Conservation (phyloP, 495 filamentous ascomycete species). For the Neurospora sp. region DNA sequence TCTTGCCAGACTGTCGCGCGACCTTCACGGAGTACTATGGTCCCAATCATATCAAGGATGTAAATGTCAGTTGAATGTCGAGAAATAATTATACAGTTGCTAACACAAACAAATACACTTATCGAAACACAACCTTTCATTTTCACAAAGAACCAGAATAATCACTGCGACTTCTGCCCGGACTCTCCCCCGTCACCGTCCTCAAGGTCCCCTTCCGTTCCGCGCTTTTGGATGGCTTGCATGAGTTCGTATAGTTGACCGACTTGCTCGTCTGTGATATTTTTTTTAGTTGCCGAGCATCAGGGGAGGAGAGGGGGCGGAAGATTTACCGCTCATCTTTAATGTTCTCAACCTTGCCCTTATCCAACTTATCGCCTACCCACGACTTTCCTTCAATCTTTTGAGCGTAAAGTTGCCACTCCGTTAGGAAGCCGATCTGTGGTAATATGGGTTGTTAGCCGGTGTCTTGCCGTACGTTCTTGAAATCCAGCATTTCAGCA, state of each 20-base stretch:
- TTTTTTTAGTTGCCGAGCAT: constrained; percentile 20
- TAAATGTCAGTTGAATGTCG: too few relatives aligned
- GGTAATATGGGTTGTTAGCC: too few relatives aligned
- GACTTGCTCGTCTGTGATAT: constrained; percentile 51
- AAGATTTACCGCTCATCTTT: constrained; percentile 76
- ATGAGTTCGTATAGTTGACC: constrained; percentile 92
- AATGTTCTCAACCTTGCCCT: constrained; percentile 67
- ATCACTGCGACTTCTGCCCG: not conserved
- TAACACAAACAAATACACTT: too few relatives aligned
- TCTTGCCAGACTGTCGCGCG: too few relatives aligned
- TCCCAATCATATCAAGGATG: too few relatives aligned
- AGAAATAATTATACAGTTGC: too few relatives aligned
- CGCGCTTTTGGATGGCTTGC: constrained; percentile 62
- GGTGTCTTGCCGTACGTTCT: too few relatives aligned
- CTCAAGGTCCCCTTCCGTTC: constrained; percentile 28
- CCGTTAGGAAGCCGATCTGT: constrained; percentile 87
- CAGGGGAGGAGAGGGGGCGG: constrained; percentile 21
- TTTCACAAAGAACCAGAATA: too few relatives aligned
- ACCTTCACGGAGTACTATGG: too few relatives aligned
- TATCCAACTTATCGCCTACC: constrained; percentile 68
- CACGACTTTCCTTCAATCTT: constrained; percentile 77
- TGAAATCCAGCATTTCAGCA: too few relatives aligned
- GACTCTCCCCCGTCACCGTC: not conserved
- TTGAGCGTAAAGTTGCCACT: constrained; percentile 95
- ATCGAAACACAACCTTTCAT: too few relatives aligned